Base-by-base conservation (phyloP, 2,329 filamentous ascomycete species). In the Penicillium frequentans region DNA sequence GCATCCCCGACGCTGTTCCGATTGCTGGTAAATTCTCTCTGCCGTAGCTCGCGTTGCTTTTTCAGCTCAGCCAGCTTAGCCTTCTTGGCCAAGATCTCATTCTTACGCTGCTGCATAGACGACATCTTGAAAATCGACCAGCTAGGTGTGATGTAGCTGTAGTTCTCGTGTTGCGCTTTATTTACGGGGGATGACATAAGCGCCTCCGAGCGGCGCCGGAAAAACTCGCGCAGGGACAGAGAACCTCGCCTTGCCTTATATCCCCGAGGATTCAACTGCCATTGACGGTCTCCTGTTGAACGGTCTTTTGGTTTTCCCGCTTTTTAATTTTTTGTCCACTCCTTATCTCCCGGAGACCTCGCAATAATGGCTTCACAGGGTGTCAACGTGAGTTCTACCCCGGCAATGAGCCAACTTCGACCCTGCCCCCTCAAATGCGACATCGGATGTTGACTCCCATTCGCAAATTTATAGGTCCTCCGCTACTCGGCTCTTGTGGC, bases 31-130 rank as follows among this genome's bases (percentile, higher is more conserved):
- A 90, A 86, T 73, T 96, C 90, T 72, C 84, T 90, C 63, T 90
- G 86, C 58, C 93, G 85, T 67, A 93, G 80, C 74, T 96, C 92
- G 68, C 95, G 86, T 79, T 97, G 92, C 61, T 90, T 86, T 80
- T 96, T 97, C 64, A 99, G 84, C 83, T 98, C 95, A 49, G 91
- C 93, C 69, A 99, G 91, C 82, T 95, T 97, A 62, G 93, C 93
- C 82, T 91, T 93, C 81, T 99, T 99, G 66, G 92, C 93, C 68
- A 95, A 82, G 67, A 99, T 96, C 81, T 99, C 95, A 81, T 96
- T 92, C 81, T 91, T 90, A 69, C 93, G 89, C 82, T 93, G 81
- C 74, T 86, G 88, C 79, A 74, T 73, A 27, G 67, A 67, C 48
- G 70, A 69, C 68, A 73, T 74, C 56, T 53, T 67, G 58, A 27